A percentile compares a stretch with the other conserved stretches of the same genome.
These are phyloP conservation scores for Aureobasidium melanogenum DNA, from an alignment of 2,329 filamentous ascomycete genomes.

Conservation along the genomic window DNA sequence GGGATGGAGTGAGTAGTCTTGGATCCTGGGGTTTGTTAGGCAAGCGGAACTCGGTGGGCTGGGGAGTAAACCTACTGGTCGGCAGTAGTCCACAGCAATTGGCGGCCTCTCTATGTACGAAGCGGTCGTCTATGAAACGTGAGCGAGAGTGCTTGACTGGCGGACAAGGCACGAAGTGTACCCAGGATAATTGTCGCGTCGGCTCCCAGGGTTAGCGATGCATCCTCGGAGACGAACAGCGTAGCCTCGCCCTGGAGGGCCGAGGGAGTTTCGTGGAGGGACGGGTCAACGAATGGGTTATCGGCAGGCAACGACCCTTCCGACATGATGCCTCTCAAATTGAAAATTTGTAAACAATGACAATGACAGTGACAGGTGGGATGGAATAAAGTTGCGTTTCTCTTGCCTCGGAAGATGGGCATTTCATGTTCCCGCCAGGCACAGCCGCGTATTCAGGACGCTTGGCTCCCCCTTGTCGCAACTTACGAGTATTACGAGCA, in stretches of 20 bases:
- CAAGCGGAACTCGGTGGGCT: background rate
- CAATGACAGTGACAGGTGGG: background rate
- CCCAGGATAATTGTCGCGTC: slow-evolving; percentile 53
- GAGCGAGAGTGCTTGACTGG: background rate
- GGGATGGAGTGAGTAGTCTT: slow-evolving; percentile 54
- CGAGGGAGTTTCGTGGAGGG: background rate
- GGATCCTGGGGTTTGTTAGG: slow-evolving; percentile 16
- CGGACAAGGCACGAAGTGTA: slow-evolving; percentile 24
- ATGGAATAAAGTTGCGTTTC: background rate
- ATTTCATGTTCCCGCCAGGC: background rate
- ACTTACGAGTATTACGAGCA: background rate
- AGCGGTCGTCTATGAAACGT: slow-evolving; percentile 41
- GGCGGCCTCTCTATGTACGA: slow-evolving; percentile 38
- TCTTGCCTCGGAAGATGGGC: background rate
- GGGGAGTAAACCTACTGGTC: slow-evolving; percentile 32
- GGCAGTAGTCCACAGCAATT: slow-evolving; percentile 50
- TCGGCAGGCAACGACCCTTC: background rate
- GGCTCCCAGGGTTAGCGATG: slow-evolving; percentile 50
- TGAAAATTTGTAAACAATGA: background rate
- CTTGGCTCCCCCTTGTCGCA: background rate
- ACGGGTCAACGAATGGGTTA: slow-evolving; percentile 15
- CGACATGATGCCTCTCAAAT: slow-evolving; percentile 1
- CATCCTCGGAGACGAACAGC: slow-evolving; percentile 49
- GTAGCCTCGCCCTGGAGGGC: slow-evolving; percentile 1
- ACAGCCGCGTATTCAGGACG: background rate